Conservation (phyloP, 2,329 filamentous ascomycete genomes). For the Hortaea sp. region DNA sequence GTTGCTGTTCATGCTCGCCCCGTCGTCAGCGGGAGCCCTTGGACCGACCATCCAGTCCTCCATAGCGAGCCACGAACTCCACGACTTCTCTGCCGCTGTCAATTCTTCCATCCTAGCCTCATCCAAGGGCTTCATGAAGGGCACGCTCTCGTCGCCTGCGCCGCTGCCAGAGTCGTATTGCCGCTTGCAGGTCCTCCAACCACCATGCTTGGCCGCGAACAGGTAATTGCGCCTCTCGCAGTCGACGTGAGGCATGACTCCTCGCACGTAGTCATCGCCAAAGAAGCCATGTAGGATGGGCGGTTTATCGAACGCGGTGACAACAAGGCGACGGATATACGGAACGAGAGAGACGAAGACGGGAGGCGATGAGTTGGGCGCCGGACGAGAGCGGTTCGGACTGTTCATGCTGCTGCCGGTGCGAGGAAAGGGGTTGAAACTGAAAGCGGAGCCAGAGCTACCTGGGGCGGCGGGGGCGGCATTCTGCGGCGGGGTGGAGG, state of each 20-base stretch:
- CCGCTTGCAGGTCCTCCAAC: conserved; percentile 79
- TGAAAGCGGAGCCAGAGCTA: conserved; percentile 11
- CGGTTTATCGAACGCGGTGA: conserved; percentile 80
- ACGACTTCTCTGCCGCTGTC: conserved; percentile 67
- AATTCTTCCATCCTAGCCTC: conserved; percentile 71
- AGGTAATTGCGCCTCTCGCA: conserved; percentile 88
- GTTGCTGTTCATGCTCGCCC: neutral
- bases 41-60: conserved; percentile 82
- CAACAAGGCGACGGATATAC: conserved; percentile 81
- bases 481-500: conserved; percentile 21
- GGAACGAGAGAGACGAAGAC: conserved; percentile 63
- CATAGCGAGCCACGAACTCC: conserved; percentile 95
- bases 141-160: conserved; percentile 63
- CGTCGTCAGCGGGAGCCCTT: conserved; percentile 4
- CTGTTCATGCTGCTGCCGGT: conserved; percentile 25
- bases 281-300: conserved; percentile 92
- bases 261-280: conserved; percentile 79
- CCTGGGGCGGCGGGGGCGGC: neutral
- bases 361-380: conserved; percentile 10
- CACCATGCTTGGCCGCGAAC: conserved; percentile 86
- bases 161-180: conserved; percentile 68
- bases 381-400: conserved; percentile 26
- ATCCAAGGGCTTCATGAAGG: conserved; percentile 70
- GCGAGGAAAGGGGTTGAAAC: conserved; percentile 24
- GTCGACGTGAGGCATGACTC: conserved; percentile 74